A percentile compares a stretch with the other conserved stretches of the same genome.
phyloP scores from a whole-genome alignment of 2,329 filamentous ascomycete genomes.

The Pyrenochaeta sp. region DNA sequence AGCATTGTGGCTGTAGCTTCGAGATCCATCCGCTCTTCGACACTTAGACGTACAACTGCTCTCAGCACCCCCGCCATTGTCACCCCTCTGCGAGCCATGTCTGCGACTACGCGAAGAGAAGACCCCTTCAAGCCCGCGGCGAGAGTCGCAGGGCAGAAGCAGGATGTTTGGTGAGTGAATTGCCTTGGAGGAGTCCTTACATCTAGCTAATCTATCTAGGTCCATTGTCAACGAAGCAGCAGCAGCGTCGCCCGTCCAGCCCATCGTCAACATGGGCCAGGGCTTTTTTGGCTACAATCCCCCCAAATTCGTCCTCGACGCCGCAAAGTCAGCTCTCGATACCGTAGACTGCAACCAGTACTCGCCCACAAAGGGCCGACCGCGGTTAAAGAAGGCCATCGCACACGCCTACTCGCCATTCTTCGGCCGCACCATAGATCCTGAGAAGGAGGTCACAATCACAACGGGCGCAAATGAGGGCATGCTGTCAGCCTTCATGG shows the following conservation, averaged over 20 bases:
- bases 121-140: slow-evolving; percentile 63
- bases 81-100: slow-evolving; percentile 45
- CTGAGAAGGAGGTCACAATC: slow-evolving; percentile 92
- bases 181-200: background rate
- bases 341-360: slow-evolving; percentile 98
- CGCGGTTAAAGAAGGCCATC: slow-evolving; percentile 89
- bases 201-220: slow-evolving; percentile 47
- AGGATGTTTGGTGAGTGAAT: slow-evolving; percentile 65
- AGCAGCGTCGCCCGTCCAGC: slow-evolving; percentile 68
- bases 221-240: slow-evolving; percentile 74
- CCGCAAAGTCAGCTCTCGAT: slow-evolving; percentile 88
- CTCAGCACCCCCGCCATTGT: slow-evolving; percentile 17
- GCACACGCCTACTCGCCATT: slow-evolving; percentile 90
- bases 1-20: slow-evolving; percentile 14
- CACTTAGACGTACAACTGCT: slow-evolving; percentile 4
- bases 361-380: slow-evolving; percentile 91
- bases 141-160: slow-evolving; percentile 62
- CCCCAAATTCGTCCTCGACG: slow-evolving; percentile 86
- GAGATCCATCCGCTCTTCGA: slow-evolving; percentile 5
- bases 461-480: slow-evolving; percentile 91
- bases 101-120: slow-evolving; percentile 42
- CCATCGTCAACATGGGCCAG: slow-evolving; percentile 75
- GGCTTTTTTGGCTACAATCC: slow-evolving; percentile 94
- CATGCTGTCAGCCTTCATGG: slow-evolving; percentile 98
- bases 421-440: slow-evolving; percentile 83